Conservation (phyloP, 2,329 filamentous ascomycete genomes). For the Epichloe uncinata region DNA sequence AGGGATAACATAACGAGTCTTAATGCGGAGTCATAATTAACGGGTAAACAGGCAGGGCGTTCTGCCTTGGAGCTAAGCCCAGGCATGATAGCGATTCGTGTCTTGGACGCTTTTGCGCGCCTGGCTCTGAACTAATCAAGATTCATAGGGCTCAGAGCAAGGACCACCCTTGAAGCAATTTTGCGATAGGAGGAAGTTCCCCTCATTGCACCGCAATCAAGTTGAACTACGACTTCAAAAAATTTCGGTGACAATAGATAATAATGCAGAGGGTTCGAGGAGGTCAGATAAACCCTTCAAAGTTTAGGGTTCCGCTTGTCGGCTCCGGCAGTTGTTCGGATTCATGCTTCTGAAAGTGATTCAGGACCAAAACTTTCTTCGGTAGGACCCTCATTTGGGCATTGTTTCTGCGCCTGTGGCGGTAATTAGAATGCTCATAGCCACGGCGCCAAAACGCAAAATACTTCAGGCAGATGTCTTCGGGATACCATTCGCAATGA, state of each 20-base stretch:
- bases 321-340: not conserved
- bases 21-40: no score
- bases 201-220: no score
- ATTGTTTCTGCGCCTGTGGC: no score
- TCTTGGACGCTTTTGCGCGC: not conserved
- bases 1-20: no score
- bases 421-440: no score
- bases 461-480: no score
- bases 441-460: no score
- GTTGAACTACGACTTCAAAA: no score
- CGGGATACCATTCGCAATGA: no score
- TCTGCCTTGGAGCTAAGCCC: not conserved
- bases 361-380: not conserved
- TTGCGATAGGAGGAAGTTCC: no score
- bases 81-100: not conserved
- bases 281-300: not conserved
- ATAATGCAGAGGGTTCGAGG: not conserved
- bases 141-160: no score
- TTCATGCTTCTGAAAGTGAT: not conserved
- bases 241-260: not conserved
- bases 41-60: not conserved
- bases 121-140: not conserved
- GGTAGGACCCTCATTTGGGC: not conserved
- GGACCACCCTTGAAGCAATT: not conserved
- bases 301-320: conserved; percentile 1